Conservation (phyloP, 345 rosid genomes). For the Nephelium lappaceum region DNA sequence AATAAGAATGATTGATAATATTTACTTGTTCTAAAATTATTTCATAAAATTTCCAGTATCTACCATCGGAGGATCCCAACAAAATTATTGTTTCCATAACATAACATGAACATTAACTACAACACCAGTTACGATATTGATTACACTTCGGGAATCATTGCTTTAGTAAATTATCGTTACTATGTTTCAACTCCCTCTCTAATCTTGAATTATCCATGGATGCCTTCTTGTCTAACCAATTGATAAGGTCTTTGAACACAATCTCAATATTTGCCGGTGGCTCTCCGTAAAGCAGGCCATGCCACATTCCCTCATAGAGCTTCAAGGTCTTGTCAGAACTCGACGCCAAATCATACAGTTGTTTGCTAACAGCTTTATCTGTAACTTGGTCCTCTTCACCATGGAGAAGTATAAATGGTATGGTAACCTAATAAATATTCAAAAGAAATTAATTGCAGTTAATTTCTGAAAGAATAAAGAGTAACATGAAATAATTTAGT, state of each 20-base stretch:
- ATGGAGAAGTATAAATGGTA: conserved; percentile 79
- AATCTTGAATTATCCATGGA: conserved; percentile 39
- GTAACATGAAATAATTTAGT: background rate
- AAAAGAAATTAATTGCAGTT: background rate
- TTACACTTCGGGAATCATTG: background rate
- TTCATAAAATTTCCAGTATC: too few relatives aligned
- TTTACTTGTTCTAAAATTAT: too few relatives aligned
- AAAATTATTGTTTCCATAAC: too few relatives aligned
- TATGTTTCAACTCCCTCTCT: conserved; percentile 51
- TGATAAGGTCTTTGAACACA: conserved; percentile 70
- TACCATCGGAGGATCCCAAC: too few relatives aligned
- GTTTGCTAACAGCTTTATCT: conserved; percentile 59
- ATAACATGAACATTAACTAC: background rate
- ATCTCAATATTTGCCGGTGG: conserved; percentile 55
- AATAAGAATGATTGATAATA: too few relatives aligned
- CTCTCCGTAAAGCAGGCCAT: conserved; percentile 84
- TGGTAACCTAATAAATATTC: conserved; percentile 41
- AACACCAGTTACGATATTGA: background rate
- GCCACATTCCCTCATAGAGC: conserved; percentile 87
- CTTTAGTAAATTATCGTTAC: conserved; percentile 25
- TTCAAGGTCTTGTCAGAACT: conserved; percentile 76
- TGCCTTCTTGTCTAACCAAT: conserved; percentile 56
- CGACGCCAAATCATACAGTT: conserved; percentile 46
- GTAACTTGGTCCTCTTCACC: conserved; percentile 88
- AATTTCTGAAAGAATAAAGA: background rate